phyloP scores from a whole-genome alignment of 441 rosid species.

The Euphorbia celastroides region DNA sequence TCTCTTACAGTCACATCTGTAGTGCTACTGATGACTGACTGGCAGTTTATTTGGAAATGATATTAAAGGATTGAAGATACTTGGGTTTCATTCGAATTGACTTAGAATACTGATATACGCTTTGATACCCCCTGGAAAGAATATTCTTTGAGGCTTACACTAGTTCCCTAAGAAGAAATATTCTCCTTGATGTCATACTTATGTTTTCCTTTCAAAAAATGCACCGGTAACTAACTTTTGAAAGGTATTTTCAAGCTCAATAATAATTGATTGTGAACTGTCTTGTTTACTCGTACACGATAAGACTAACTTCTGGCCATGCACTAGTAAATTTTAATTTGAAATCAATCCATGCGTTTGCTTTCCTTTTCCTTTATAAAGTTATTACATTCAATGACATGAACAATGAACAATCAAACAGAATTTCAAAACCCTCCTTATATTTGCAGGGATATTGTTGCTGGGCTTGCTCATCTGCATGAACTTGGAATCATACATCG shows the following conservation, averaged over 20 bases:
- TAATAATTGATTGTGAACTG: neutral
- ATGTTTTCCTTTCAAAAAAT: neutral
- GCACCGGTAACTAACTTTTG: neutral
- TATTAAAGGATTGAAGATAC: neutral
- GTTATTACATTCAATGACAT: neutral
- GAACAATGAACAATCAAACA: neutral
- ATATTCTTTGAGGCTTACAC: neutral
- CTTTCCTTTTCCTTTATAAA: neutral
- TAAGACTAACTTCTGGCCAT: neutral
- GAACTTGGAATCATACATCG: slow-evolving; percentile 87
- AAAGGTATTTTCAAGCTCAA: neutral
- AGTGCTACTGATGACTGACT: too few species aligned
- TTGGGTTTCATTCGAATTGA: neutral
- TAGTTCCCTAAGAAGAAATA: neutral
- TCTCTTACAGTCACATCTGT: neutral
- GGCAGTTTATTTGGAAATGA: too few species aligned
- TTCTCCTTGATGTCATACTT: neutral
- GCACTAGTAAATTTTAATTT: neutral
- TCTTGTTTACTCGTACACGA: neutral
- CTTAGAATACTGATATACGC: neutral
- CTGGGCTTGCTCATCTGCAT: slow-evolving; percentile 82
- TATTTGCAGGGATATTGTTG: slow-evolving; percentile 67
- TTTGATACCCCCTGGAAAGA: neutral
- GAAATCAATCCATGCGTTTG: neutral
- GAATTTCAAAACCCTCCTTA: slow-evolving; percentile 2